Evolutionary conservation across 164 flowering plant species (phyloP), one percentile per base, ranked within the genome.

Genomic region (Amborella trichopoda): DNA sequence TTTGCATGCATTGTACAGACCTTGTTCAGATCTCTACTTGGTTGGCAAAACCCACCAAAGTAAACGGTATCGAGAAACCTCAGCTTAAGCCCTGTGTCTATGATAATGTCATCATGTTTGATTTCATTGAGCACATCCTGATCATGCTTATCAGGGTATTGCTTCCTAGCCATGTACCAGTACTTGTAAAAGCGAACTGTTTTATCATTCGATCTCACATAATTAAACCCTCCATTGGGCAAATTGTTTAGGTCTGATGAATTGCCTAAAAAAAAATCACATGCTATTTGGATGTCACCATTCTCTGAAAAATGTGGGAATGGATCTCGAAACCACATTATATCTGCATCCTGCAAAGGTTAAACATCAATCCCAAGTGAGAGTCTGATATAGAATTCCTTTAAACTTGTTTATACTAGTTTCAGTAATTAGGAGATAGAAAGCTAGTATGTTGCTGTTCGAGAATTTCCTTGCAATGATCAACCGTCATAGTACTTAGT

Each of bases 281-380:
- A 56, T 1, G 75, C 60, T 24, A 61, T 56, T 0, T 34, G 25
- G 10, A 74, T 6, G n/a, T 62, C 65, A 3, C 11, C 23, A 2
- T 1, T 4, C 4, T 22, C 2, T 17, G 16, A 1, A 4, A 71
- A 40, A 2, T 59, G 43, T 5, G 21, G 30, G 25, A 71, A 40
- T 26, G 72, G 76, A 12, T 59, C 49, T 37, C 68, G 61, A 3
- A 71, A 26, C 74, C 76, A 74, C 76, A 68, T 56, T 12, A 71
- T 55, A 39, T 73, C 78, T 25, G 66, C 64, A 48, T 69, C 69
- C 78, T 73, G 70, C 50, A 54, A 45, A 19, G 25, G 23, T 6
- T 18, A 19, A 24, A 18, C n/a, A n/a, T n/a, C n/a, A n/a, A n/a
- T n/a, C n/a, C n/a, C n/a, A n/a, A n/a, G n/a, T n/a, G n/a, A n/a